These are phyloP conservation scores for Colletotrichum tanaceti DNA, from an alignment of 2,329 filamentous ascomycete species.

Conservation along the genomic window DNA sequence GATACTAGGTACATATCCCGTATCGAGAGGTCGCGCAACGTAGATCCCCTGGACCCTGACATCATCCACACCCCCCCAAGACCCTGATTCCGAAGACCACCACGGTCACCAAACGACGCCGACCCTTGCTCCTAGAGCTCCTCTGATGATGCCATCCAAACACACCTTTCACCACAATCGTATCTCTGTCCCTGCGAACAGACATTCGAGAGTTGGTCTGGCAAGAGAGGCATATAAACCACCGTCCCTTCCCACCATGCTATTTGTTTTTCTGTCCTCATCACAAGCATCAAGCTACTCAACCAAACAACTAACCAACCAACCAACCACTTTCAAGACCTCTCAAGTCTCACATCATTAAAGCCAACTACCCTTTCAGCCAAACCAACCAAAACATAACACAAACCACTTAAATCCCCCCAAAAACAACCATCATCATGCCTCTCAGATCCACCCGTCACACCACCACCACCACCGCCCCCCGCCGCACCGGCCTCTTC, in stretches of 20 bases:
- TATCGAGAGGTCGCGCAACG: neutral
- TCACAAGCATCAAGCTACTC: slow-evolving; percentile 32
- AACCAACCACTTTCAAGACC: slow-evolving; percentile 28
- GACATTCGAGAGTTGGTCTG: slow-evolving; percentile 9
- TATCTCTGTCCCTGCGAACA: slow-evolving; percentile 1
- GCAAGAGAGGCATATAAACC: slow-evolving; percentile 37
- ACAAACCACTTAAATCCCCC: neutral
- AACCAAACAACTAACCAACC: slow-evolving; percentile 17
- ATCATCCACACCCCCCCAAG: slow-evolving; percentile 31
- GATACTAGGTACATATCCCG: slow-evolving; percentile 4
- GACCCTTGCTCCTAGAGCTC: slow-evolving; percentile 3
- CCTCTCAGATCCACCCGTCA: slow-evolving; percentile 46
- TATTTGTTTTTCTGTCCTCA: neutral
- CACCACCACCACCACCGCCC: slow-evolving; percentile 41
- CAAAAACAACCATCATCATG: slow-evolving; percentile 46
- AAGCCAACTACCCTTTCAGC: slow-evolving; percentile 15
- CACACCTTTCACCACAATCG: neutral
- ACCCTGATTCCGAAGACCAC: slow-evolving; percentile 13
- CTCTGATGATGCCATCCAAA: slow-evolving; percentile 36
- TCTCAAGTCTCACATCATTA: slow-evolving; percentile 2
- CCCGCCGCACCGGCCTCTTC: slow-evolving; percentile 41
- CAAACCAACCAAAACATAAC: slow-evolving; percentile 13
- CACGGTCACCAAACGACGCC: slow-evolving; percentile 1
- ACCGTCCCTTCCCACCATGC: slow-evolving; percentile 15
- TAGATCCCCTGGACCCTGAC: slow-evolving; percentile 35